Conservation (phyloP, 2,329 filamentous ascomycete species). For the Teratosphaeria epicoccoides region DNA sequence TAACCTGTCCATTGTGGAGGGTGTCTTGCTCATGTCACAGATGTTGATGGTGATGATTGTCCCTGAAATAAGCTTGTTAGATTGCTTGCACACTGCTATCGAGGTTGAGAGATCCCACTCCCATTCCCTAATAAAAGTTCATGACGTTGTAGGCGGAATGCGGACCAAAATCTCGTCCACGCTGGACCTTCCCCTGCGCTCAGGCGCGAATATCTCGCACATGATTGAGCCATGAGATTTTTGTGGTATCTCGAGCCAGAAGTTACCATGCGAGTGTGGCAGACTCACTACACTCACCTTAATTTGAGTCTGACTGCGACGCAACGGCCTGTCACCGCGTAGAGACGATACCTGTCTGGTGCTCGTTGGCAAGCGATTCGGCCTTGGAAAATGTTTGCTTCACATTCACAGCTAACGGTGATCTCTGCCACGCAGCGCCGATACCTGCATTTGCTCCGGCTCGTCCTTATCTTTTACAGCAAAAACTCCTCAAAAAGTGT, state of each 20-base stretch:
- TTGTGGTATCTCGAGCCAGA: background rate
- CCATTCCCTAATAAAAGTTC: background rate
- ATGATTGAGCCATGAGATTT: background rate
- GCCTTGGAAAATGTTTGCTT: no score
- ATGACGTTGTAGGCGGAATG: background rate
- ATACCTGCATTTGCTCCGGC: no score
- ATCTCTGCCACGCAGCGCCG: no score
- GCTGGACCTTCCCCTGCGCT: background rate
- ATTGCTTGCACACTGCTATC: background rate
- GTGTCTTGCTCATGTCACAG: no score
- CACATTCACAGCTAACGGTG: no score
- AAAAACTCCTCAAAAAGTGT: constrained; percentile 44
- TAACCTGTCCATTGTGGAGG: background rate
- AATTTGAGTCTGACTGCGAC: no score
- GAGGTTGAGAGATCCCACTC: background rate
- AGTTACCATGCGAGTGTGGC: background rate
- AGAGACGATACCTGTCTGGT: no score
- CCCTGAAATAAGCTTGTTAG: background rate
- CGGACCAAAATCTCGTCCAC: background rate
- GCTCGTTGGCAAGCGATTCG: no score
- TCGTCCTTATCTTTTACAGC: no score
- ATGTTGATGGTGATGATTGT: background rate
- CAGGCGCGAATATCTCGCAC: background rate
- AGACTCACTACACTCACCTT: background rate
- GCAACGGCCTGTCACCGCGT: no score